Evolutionary conservation across 225 moss, liverwort and hornwort genomes (phyloP).

Genomic region (Lunularia cruciata): DNA sequence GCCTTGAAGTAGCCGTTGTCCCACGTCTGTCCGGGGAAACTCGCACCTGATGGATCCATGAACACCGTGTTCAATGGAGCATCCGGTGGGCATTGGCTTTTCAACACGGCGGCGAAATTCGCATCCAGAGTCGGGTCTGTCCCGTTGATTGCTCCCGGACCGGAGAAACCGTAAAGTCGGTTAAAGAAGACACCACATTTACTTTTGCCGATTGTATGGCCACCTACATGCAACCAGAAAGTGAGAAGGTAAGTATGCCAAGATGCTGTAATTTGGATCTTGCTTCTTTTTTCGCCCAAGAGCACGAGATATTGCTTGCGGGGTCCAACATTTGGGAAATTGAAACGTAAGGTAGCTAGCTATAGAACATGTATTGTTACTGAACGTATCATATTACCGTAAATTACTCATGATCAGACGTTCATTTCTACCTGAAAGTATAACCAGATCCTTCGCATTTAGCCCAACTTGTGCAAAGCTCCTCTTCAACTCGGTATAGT

Average conservation of each 20-base stretch:
- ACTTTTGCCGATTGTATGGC: neutral
- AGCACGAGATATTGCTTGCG: too few relatives aligned
- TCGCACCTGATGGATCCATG: neutral
- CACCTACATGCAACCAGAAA: too few relatives aligned
- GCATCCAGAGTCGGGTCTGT: neutral
- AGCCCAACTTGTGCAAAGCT: neutral
- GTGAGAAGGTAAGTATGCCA: too few relatives aligned
- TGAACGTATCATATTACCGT: too few relatives aligned
- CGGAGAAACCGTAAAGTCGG: too few relatives aligned
- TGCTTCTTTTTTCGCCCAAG: too few relatives aligned
- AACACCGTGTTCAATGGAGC: neutral
- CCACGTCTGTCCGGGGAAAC: too few relatives aligned
- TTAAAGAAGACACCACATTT: neutral
- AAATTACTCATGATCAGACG: too few relatives aligned
- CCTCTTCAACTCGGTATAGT: neutral
- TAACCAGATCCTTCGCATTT: neutral
- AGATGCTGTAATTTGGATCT: too few relatives aligned
- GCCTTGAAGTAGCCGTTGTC: conserved; percentile 14
- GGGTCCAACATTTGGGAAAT: too few relatives aligned
- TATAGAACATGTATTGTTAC: too few relatives aligned
- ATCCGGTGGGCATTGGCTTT: neutral
- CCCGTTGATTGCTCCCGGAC: neutral
- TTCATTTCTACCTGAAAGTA: neutral
- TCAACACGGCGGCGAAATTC: neutral
- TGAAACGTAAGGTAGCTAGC: too few relatives aligned